A percentile compares a stretch with the other conserved stretches of the same genome.
These are phyloP conservation scores for Marchantia paleacea DNA, from an alignment of 225 moss, liverwort and hornwort species.

Conservation along the genomic window DNA sequence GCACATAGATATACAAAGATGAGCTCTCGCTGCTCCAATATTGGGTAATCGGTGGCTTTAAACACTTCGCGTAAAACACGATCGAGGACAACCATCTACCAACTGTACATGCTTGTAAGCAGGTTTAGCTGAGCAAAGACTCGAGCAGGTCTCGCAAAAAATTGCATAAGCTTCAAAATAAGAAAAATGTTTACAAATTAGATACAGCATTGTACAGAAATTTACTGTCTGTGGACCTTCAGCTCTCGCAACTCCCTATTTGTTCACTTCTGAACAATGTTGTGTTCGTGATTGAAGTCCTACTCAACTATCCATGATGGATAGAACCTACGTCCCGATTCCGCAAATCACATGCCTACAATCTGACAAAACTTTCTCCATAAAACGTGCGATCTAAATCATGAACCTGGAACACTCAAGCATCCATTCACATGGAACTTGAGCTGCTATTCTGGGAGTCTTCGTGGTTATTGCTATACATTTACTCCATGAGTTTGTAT, in stretches of 20 bases:
- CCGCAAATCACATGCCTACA: constrained; percentile 1
- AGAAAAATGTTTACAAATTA: no score
- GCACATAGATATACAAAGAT: no score
- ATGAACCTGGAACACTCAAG: not conserved
- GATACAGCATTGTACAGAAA: no score
- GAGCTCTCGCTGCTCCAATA: no score
- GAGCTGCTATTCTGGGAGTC: not conserved
- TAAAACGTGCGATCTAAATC: not conserved
- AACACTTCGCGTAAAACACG: no score
- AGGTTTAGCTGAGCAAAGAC: no score
- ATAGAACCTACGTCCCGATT: not conserved
- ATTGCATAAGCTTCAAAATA: no score
- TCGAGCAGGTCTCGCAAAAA: no score
- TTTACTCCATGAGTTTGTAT: constrained; percentile 91
- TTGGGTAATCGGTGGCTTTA: no score
- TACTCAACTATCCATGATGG: not conserved
- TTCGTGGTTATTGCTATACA: not conserved
- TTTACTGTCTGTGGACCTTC: not conserved
- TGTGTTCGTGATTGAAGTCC: not conserved
- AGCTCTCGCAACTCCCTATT: not conserved
- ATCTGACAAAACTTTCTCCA: not conserved
- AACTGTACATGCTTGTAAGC: no score
- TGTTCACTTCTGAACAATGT: not conserved
- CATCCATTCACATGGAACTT: not conserved
- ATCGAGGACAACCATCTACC: no score